Evolutionary conservation across 768 basidiomycete genomes (phyloP).

Genomic region (Suillus variegatus): DNA sequence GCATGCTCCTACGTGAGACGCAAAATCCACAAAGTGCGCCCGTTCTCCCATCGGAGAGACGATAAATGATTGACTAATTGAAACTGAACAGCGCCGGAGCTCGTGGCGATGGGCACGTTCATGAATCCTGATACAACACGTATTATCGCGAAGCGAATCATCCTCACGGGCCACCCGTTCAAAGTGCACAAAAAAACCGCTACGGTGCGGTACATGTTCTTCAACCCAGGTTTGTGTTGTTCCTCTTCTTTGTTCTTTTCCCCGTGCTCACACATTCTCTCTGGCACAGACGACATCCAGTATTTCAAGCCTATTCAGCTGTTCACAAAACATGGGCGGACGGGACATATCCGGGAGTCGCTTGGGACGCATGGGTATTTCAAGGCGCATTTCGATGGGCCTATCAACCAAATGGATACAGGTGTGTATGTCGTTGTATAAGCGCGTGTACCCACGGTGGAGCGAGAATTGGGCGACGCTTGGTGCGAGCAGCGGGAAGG

Average conservation of each 20-base stretch:
- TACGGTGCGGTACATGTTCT: constrained; percentile 98
- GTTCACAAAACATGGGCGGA: constrained; percentile 88
- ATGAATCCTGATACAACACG: constrained; percentile 89
- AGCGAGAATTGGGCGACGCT: constrained; percentile 49
- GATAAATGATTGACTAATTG: constrained; percentile 3
- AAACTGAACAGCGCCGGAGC: constrained; percentile 58
- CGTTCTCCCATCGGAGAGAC: neutral
- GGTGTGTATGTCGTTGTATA: constrained; percentile 94
- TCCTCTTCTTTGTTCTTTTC: neutral
- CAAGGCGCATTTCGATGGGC: constrained; percentile 95
- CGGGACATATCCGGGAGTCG: constrained; percentile 58
- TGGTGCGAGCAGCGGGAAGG: constrained; percentile 12
- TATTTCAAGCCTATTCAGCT: constrained; percentile 91
- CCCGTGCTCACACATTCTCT: constrained; percentile 9
- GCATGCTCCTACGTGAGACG: constrained; percentile 74
- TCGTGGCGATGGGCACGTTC: constrained; percentile 88
- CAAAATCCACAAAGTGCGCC: constrained; percentile 62
- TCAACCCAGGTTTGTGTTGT: constrained; percentile 66
- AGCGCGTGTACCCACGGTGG: constrained; percentile 68
- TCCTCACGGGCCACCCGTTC: constrained; percentile 95
- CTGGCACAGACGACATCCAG: constrained; percentile 69
- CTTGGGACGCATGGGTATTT: constrained; percentile 98
- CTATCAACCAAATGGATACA: constrained; percentile 97
- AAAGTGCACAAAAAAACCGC: constrained; percentile 97
- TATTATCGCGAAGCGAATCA: constrained; percentile 89